These are phyloP conservation scores for Blastobotrys aristatus DNA, from an alignment of 1,139 yeast genomes.

Conservation along the genomic window DNA sequence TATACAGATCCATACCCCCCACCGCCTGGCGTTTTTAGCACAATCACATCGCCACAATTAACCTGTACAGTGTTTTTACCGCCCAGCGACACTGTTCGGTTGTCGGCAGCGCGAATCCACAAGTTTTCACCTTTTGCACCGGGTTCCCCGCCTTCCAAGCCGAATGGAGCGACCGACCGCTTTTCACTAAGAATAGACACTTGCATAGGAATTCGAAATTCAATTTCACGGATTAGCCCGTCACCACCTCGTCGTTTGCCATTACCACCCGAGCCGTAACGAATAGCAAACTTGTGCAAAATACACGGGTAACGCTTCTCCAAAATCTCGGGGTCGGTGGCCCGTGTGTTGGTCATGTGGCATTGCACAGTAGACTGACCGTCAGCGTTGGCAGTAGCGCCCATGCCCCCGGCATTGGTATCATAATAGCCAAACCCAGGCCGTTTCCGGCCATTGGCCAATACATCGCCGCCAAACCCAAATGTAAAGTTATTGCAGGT, in stretches of 20 bases:
- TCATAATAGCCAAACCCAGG: slow-evolving; percentile 68
- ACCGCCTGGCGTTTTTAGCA: slow-evolving; percentile 49
- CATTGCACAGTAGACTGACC: slow-evolving; percentile 64
- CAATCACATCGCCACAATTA: slow-evolving; percentile 50
- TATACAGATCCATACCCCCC: slow-evolving; percentile 37
- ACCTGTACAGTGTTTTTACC: slow-evolving; percentile 52
- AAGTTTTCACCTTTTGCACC: slow-evolving; percentile 58
- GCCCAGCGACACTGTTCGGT: slow-evolving; percentile 43
- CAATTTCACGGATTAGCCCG: slow-evolving; percentile 59
- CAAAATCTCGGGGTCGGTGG: slow-evolving; percentile 64
- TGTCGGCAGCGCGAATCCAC: slow-evolving; percentile 39
- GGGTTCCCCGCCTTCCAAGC: slow-evolving; percentile 53
- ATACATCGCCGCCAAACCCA: slow-evolving; percentile 43
- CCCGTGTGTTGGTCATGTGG: slow-evolving; percentile 67
- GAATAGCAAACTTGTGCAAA: slow-evolving; percentile 49
- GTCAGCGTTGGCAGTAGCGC: slow-evolving; percentile 61
- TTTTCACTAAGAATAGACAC: slow-evolving; percentile 60
- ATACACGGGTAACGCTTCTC: slow-evolving; percentile 64
- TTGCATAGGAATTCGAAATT: slow-evolving; percentile 50
- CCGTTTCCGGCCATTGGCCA: slow-evolving; percentile 25
- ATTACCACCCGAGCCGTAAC: slow-evolving; percentile 53
- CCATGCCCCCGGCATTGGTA: slow-evolving; percentile 68
- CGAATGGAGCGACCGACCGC: slow-evolving; percentile 55
- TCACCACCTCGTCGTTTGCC: slow-evolving; percentile 56
- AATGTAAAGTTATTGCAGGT: slow-evolving; percentile 72